phyloP scores from a whole-genome alignment of 2,329 filamentous ascomycete species.

The Gremmenia infestans region DNA sequence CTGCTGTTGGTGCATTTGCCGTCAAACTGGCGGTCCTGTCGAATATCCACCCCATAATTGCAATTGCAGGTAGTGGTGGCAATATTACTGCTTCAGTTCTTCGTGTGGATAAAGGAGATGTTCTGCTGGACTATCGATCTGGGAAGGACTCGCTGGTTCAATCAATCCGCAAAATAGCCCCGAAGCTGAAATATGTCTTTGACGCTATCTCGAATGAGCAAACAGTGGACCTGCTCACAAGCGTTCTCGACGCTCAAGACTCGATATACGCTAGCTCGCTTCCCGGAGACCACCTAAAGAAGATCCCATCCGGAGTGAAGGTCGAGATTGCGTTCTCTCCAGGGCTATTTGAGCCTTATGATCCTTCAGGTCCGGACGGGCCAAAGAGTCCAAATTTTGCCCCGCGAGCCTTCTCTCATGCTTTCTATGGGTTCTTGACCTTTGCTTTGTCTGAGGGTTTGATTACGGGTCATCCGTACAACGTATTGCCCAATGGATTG shows the following conservation, averaged over 20 bases:
- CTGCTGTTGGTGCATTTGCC: conserved; percentile 49
- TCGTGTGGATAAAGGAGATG: background rate
- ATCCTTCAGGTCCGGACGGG: background rate
- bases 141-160: background rate
- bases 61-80: conserved; percentile 43
- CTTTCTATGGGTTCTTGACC: background rate
- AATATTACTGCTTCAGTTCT: background rate
- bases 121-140: background rate
- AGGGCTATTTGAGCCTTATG: background rate
- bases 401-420: background rate
- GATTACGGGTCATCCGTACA: background rate
- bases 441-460: background rate
- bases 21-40: conserved; percentile 41
- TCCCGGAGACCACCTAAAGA: background rate
- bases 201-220: background rate
- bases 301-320: background rate
- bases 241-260: background rate
- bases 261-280: background rate
- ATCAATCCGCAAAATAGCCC: background rate
- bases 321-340: background rate
- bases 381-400: background rate
- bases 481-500: background rate
- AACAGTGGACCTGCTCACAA: background rate
- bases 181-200: background rate
- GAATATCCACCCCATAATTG: conserved; percentile 52